phyloP scores from a whole-genome alignment of 495 filamentous ascomycete species.

The Bathelium albidoporum region DNA sequence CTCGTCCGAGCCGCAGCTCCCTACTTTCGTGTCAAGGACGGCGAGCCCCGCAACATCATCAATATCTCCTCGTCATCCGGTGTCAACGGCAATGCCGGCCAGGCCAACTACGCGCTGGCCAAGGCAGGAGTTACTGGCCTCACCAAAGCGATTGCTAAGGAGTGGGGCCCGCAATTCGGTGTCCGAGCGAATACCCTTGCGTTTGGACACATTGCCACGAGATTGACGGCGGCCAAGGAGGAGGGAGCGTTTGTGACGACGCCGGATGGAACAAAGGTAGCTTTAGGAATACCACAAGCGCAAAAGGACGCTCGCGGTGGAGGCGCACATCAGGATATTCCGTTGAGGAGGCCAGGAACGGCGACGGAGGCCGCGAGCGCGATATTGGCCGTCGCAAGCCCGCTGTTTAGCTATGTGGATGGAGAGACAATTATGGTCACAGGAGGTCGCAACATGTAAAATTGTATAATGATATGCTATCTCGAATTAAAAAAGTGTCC shows the following conservation, averaged over 20 bases:
- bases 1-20: slow-evolving; percentile 67
- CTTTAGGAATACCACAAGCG: slow-evolving; percentile 61
- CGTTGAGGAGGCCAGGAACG: slow-evolving; percentile 61
- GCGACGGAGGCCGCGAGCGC: slow-evolving; percentile 68
- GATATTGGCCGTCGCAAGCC: slow-evolving; percentile 71
- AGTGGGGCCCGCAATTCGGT: slow-evolving; percentile 79
- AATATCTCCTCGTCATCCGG: slow-evolving; percentile 74
- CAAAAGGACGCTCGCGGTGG: slow-evolving; percentile 37
- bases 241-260: slow-evolving; percentile 64
- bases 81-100: slow-evolving; percentile 73
- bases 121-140: slow-evolving; percentile 74
- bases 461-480: background rate
- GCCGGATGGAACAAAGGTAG: slow-evolving; percentile 65
- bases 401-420: slow-evolving; percentile 68
- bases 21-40: slow-evolving; percentile 78
- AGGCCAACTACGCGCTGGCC: slow-evolving; percentile 74
- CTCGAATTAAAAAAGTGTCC: background rate
- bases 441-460: slow-evolving; percentile 70
- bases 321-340: slow-evolving; percentile 54
- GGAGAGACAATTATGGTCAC: slow-evolving; percentile 80
- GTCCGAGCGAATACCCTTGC: slow-evolving; percentile 76
- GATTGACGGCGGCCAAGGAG: slow-evolving; percentile 72
- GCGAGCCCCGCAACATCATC: slow-evolving; percentile 65
- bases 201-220: slow-evolving; percentile 68
- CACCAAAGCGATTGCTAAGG: slow-evolving; percentile 79